Conservation (phyloP, 208 protist genomes). For the Wallacemonas rigidus region DNA sequence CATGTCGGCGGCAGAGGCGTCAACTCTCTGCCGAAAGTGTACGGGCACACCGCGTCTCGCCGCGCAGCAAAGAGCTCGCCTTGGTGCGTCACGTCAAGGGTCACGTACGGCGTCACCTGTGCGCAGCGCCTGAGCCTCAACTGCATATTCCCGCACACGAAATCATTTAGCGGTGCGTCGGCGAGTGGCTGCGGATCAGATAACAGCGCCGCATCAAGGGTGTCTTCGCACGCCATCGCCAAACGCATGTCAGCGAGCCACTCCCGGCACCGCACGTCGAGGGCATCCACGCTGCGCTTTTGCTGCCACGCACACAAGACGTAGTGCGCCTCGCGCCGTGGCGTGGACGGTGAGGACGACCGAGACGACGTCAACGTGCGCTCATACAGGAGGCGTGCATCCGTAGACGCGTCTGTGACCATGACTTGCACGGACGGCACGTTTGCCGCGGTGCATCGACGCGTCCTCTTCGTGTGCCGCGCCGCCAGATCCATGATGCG, state of each 20-base stretch:
- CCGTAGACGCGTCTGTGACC: conserved; percentile 7
- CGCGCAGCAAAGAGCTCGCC: background rate
- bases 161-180: too few relatives aligned
- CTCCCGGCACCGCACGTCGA: conserved; percentile 39
- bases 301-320: background rate
- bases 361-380: background rate
- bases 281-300: background rate
- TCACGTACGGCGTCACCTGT: background rate
- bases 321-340: background rate
- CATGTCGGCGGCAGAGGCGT: background rate
- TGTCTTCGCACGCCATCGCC: conserved; percentile 19
- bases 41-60: background rate
- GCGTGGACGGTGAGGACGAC: background rate
- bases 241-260: conserved; percentile 51
- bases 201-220: background rate
- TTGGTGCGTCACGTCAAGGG: background rate
- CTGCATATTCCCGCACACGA: too few relatives aligned
- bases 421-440: background rate
- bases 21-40: background rate
- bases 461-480: background rate
- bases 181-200: too few relatives aligned
- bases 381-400: background rate
- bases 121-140: background rate
- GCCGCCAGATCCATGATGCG: background rate
- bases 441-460: too few relatives aligned